These are phyloP conservation scores for Leccinum pellstonianum DNA, from an alignment of 768 basidiomycete species.

Conservation along the genomic window DNA sequence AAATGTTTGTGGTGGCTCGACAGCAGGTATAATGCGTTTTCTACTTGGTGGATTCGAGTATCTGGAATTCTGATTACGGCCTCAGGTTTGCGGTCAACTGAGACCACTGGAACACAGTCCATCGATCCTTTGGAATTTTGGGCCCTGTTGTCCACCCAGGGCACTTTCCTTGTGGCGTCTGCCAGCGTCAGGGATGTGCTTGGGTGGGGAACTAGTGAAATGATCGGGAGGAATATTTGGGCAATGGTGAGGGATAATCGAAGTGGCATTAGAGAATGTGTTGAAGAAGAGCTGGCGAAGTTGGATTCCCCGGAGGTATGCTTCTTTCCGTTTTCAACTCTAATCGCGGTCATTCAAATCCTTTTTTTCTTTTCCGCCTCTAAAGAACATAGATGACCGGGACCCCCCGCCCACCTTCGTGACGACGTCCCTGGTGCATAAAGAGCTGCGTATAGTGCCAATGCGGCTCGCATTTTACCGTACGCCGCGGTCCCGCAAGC, in stretches of 20 bases:
- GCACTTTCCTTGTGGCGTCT: conserved; percentile 51
- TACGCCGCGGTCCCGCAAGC: conserved; percentile 21
- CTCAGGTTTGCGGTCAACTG: conserved; percentile 9
- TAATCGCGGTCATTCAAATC: not conserved
- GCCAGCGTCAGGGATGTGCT: conserved; percentile 58
- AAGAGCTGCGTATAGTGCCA: conserved; percentile 32
- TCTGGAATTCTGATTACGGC: not conserved
- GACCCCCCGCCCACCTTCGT: conserved; percentile 18
- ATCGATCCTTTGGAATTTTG: conserved; percentile 45
- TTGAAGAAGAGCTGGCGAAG: conserved; percentile 31
- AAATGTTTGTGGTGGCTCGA: not conserved
- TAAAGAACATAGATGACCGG: conserved; percentile 8
- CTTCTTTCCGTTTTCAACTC: not conserved
- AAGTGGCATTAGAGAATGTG: conserved; percentile 15
- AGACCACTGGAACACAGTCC: not conserved
- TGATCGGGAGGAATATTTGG: conserved; percentile 48
- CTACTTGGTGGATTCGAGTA: not conserved
- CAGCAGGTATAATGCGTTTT: conserved; percentile 26
- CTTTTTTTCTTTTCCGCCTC: not conserved
- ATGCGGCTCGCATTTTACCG: conserved; percentile 41
- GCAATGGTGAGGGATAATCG: conserved; percentile 35
- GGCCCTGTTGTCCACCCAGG: conserved; percentile 46
- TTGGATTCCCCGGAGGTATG: conserved; percentile 19
- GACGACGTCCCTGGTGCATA: conserved; percentile 37
- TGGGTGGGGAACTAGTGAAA: conserved; percentile 56